Evolutionary conservation across 75 land plant genomes (phyloP), one percentile per base, ranked within the genome.

Genomic region (Picea glauca): DNA sequence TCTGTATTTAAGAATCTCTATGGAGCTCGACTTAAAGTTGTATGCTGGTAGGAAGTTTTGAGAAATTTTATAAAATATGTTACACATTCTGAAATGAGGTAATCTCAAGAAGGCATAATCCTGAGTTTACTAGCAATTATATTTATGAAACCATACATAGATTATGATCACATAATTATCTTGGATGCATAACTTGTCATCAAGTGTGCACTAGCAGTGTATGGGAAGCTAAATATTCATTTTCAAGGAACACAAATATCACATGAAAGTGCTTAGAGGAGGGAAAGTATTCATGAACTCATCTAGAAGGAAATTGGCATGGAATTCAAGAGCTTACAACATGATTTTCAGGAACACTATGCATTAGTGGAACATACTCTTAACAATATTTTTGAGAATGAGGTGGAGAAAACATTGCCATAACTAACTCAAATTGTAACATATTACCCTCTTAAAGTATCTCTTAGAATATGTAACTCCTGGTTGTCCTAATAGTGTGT

Each of bases 21-120:
- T 95, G 18, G 98, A 95, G 76, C 91, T 95, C 14, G 95, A 95
- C 78, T 81, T 95, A 26, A 95, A 95, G 80, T 26, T 86, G 98
- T 66, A 91, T 95, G 95, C 81, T 95, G 91, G 98, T 94, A 74
- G 98, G 98, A 31, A 93, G 98, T 4, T 86, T 96, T 85, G 95
- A 96, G 79, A 93, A 89, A 84, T 93, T 96, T 17, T 96, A 84
- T 83, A 95, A 95, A 79, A 86, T 95, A 35, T 93, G 98, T 13
- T 77, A 95, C 30, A 95, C 92, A 78, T 95, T 95, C 82, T 77
- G 95, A 80, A 95, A 95, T 79, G 95, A 95, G 79, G 98, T 95
- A 62, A 85, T 95, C 61, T 95, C 98, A 26, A 92, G 93, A 60
- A 88, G 98, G 32, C 98, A 95, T 78, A 95, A 95, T 83, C 98